These are phyloP conservation scores for Pachysolen tannophilus DNA, from an alignment of 805 yeast genomes.

Conservation along the genomic window DNA sequence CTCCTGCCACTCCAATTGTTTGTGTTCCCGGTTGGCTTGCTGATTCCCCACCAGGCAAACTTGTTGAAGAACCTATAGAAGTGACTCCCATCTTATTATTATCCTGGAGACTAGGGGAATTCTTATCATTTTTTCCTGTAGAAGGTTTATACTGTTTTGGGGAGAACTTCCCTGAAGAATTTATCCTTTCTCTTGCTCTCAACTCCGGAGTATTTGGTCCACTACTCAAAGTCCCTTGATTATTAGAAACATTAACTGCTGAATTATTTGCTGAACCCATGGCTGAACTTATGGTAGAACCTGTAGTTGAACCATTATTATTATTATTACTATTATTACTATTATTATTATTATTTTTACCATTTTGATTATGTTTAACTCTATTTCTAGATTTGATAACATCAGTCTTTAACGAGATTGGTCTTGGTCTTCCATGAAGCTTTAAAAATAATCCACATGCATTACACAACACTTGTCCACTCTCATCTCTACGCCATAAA, in stretches of 20 bases:
- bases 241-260: no score
- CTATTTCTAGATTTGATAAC: slow-evolving; percentile 88
- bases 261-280: slow-evolving; percentile 9
- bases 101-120: slow-evolving; percentile 7
- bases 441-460: slow-evolving; percentile 90
- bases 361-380: slow-evolving; percentile 40
- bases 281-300: slow-evolving; percentile 8
- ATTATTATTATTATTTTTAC: slow-evolving; percentile 1
- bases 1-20: no score
- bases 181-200: slow-evolving; percentile 36
- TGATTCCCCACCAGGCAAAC: no score
- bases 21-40: no score
- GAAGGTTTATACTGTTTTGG: slow-evolving; percentile 29
- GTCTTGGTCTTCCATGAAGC: slow-evolving; percentile 88
- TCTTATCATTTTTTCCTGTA: slow-evolving; percentile 6
- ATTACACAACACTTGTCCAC: slow-evolving; percentile 84
- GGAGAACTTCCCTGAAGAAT: slow-evolving; percentile 19
- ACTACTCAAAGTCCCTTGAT: slow-evolving; percentile 9
- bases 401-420: slow-evolving; percentile 85
- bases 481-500: slow-evolving; percentile 89
- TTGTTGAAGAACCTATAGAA: no score
- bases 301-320: slow-evolving; percentile 5
- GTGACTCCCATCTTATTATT: no score
- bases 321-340: slow-evolving; percentile 2
- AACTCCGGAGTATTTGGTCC: slow-evolving; percentile 50